phyloP scores from a whole-genome alignment of 208 protist genomes.

The Acanthamoeba castellanii region DNA sequence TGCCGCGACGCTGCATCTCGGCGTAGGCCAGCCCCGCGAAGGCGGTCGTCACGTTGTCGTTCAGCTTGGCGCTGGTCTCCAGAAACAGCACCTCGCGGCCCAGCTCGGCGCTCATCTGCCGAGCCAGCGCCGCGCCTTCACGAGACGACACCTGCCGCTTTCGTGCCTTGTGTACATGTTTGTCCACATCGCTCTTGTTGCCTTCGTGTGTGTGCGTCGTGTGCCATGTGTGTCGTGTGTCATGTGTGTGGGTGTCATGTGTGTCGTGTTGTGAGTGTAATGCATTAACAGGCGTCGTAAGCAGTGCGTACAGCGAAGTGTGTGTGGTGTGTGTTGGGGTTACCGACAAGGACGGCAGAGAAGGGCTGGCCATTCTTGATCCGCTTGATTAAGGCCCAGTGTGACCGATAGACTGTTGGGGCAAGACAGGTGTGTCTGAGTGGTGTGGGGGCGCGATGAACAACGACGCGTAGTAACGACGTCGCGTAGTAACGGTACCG shows the following conservation, averaged over 20 bases:
- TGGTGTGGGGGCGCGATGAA: neutral
- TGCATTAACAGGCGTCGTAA: too few species aligned
- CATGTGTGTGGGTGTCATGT: too few species aligned
- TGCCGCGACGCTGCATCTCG: neutral
- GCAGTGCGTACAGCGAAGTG: too few species aligned
- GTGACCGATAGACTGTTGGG: neutral
- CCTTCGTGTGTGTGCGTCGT: neutral
- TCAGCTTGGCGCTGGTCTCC: constrained; percentile 17
- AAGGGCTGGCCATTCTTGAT: neutral
- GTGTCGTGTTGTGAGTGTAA: too few species aligned
- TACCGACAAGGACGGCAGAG: neutral
- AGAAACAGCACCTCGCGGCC: neutral
- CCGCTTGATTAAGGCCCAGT: neutral
- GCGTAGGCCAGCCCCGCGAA: neutral
- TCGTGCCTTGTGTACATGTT: neutral
- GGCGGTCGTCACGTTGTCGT: neutral
- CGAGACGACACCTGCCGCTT: neutral
- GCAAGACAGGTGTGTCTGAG: too few species aligned
- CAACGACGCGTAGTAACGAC: neutral
- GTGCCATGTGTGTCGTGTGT: too few species aligned
- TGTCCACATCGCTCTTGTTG: constrained; percentile 22
- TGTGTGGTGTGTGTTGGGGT: too few species aligned
- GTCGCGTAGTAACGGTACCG: too few species aligned
- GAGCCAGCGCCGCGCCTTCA: neutral
- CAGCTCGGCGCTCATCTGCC: neutral